Evolutionary conservation across 805 yeast genomes (phyloP).

Genomic region (Starmerella apis): DNA sequence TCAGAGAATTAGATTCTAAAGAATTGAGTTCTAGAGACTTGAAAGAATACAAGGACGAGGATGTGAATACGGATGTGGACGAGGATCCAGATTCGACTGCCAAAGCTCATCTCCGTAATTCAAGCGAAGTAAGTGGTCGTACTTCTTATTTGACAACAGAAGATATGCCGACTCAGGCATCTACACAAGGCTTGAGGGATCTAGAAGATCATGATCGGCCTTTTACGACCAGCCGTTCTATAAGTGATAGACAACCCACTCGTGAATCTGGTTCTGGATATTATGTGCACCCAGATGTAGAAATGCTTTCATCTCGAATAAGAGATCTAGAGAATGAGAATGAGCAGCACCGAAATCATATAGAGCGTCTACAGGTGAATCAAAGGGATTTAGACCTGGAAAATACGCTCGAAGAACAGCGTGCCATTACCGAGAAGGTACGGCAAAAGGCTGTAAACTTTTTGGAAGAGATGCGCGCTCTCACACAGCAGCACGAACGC

Average conservation of each 20-base stretch:
- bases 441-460: constrained; percentile 32
- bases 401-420: constrained; percentile 24
- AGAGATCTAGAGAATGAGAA: constrained; percentile 3
- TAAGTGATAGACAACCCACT: background rate
- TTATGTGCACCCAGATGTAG: constrained; percentile 1
- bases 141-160: background rate
- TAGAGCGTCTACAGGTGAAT: background rate
- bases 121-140: background rate
- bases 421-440: constrained; percentile 32
- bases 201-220: background rate
- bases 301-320: background rate
- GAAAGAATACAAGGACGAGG: too few relatives aligned
- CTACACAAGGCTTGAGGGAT: background rate
- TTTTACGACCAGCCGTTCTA: background rate
- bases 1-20: too few relatives aligned
- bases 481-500: constrained; percentile 28
- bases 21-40: background rate
- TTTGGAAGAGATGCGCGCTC: constrained; percentile 33
- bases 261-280: too few relatives aligned
- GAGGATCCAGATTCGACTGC: background rate
- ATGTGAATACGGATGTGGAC: too few relatives aligned
- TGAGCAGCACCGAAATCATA: background rate
- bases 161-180: background rate
- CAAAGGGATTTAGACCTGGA: constrained; percentile 15
- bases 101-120: background rate